These are phyloP conservation scores for Xanthoconium separans DNA, from an alignment of 1,284 basidiomycete genomes.

Conservation along the genomic window DNA sequence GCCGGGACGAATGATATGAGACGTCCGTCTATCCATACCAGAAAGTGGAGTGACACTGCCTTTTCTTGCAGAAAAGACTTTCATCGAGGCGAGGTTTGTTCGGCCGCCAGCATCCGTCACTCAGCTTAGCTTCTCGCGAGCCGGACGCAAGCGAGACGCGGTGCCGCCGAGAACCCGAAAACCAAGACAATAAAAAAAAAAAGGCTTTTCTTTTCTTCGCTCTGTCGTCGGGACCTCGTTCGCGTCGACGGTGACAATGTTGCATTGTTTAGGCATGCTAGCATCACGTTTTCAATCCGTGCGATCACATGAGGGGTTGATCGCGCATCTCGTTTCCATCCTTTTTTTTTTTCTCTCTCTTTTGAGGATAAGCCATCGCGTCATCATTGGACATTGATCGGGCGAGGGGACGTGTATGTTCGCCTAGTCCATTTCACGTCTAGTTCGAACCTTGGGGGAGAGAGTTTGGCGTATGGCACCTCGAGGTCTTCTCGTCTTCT, in stretches of 20 bases:
- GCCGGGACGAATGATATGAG: too few relatives aligned
- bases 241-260: too few relatives aligned
- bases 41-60: too few relatives aligned
- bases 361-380: neutral
- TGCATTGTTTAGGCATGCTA: too few relatives aligned
- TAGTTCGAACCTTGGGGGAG: neutral
- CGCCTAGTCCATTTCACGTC: neutral
- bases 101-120: neutral
- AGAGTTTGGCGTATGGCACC: neutral
- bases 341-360: neutral
- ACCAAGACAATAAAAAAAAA: neutral
- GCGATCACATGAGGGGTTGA: too few relatives aligned
- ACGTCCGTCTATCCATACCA: too few relatives aligned
- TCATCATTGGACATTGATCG: neutral
- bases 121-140: neutral
- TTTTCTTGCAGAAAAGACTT: too few relatives aligned
- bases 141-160: neutral
- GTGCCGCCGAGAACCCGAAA: neutral
- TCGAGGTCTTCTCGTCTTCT: neutral
- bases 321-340: neutral
- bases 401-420: too few relatives aligned
- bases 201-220: too few relatives aligned
- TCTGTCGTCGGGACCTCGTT: too few relatives aligned
- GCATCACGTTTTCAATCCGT: too few relatives aligned
- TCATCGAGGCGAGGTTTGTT: neutral